These are phyloP conservation scores for Penicillium fimorum DNA, from an alignment of 495 filamentous ascomycete genomes.

Conservation along the genomic window DNA sequence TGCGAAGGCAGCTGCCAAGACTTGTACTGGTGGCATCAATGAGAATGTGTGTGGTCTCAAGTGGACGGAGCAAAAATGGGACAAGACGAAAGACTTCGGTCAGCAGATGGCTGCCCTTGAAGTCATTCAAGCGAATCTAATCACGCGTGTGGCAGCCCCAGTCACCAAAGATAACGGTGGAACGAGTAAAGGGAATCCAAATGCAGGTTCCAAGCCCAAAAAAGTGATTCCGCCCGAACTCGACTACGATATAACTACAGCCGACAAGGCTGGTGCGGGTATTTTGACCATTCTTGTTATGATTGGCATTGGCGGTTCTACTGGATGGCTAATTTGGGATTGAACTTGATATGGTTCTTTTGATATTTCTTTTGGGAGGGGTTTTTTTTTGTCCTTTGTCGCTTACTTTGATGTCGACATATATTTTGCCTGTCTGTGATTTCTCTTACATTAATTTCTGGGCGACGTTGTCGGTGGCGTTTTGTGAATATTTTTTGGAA, in stretches of 20 bases:
- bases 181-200: constrained; percentile 69
- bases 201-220: constrained; percentile 49
- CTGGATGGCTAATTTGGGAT: constrained; percentile 36
- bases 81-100: constrained; percentile 61
- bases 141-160: constrained; percentile 46
- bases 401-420: background rate
- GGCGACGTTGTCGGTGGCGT: constrained; percentile 3
- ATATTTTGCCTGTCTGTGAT: background rate
- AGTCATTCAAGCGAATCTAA: constrained; percentile 63
- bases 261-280: constrained; percentile 34
- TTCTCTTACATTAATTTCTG: background rate
- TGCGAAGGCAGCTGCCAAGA: constrained; percentile 63
- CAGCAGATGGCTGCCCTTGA: constrained; percentile 71
- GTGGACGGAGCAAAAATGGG: constrained; percentile 56
- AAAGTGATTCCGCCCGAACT: constrained; percentile 17
- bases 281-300: constrained; percentile 36
- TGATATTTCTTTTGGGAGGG: background rate
- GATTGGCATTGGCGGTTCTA: constrained; percentile 27
- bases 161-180: constrained; percentile 68
- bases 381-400: background rate
- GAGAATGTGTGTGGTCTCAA: constrained; percentile 60
- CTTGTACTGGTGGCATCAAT: constrained; percentile 61
- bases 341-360: constrained; percentile 11
- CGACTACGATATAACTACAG: constrained; percentile 25
- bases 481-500: constrained; percentile 21